Base-by-base conservation (phyloP, 2,329 filamentous ascomycete genomes). In the Davidsoniella virescens region DNA sequence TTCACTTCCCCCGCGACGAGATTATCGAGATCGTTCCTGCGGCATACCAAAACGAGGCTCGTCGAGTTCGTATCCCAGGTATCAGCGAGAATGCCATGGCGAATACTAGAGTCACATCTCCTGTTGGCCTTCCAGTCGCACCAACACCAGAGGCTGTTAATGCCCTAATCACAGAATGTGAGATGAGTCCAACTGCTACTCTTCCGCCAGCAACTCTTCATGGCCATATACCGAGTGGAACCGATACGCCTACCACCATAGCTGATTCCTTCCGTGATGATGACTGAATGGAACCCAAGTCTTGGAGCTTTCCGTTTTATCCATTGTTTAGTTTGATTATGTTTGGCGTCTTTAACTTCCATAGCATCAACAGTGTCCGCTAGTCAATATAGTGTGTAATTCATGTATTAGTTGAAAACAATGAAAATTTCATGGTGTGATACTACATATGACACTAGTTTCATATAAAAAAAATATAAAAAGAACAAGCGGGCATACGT, bases 11-110 rank as follows among this genome's bases (percentile, higher is more conserved):
- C 3, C 84, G 92, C 41, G 83, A 98, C 61, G 87, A 98, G 63
- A 96, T 98, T 61, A 94, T 98, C 57, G 92, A 98, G 71, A 95
- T 98, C 62, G 93, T 96, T 53, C 93, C 92, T 2, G 88, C 90
- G 16, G 90, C 87, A 29, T 98, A 98, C 66, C 92, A 95, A 68
- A 98, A 98, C 61, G 84, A 92, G 64, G 86, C 90, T 17, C 92
- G 86, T 63, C 80, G 87, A 52, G 87, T 98, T 59, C 80, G 84
- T 58, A 94, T 98, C 55, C 83, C 85, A 4, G 74, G 73, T 3
- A 64, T 78, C 23, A 72, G 78, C 52, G 71, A 75, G 10, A 72
- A 75, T 46, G 79, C 87, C 47, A 76, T 93, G 12, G 84, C 86
- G 2, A 75, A 75, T 47, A 53, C 52, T 3, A 18, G 52, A 16